phyloP scores from a whole-genome alignment of 2,329 filamentous ascomycete genomes.

The Aureobasidium sp. region DNA sequence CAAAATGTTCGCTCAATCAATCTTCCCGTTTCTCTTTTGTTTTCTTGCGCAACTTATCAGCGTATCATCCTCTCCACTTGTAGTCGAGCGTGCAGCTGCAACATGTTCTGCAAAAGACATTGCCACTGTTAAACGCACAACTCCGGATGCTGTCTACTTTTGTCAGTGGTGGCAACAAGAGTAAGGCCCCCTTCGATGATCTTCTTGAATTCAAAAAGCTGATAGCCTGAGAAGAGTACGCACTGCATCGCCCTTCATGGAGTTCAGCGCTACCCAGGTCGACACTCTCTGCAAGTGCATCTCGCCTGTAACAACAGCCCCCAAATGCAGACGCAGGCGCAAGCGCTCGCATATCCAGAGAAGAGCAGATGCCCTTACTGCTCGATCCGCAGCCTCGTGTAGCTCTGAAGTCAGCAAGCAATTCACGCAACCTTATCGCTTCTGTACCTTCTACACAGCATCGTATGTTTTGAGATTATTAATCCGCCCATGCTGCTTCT shows the following conservation, averaged over 20 bases:
- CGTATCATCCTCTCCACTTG: constrained; percentile 7
- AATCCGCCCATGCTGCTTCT: not conserved
- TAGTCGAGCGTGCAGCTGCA: constrained; percentile 5
- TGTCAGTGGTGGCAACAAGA: constrained; percentile 16
- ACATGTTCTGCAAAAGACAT: constrained; percentile 15
- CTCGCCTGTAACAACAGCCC: not conserved
- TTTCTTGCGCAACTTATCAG: not conserved
- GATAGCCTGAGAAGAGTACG: not conserved
- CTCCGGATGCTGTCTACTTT: constrained; percentile 3
- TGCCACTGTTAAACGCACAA: constrained; percentile 9
- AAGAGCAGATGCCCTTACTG: not conserved
- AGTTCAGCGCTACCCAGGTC: constrained; percentile 5
- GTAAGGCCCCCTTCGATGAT: not conserved
- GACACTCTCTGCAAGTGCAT: constrained; percentile 16
- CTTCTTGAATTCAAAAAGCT: not conserved
- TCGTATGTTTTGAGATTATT: not conserved
- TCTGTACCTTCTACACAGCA: constrained; percentile 9
- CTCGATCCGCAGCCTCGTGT: constrained; percentile 5
- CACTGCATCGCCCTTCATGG: constrained; percentile 6
- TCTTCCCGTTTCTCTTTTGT: not conserved
- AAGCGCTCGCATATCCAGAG: not conserved
- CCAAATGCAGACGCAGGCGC: constrained; percentile 10
- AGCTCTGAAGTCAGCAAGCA: constrained; percentile 6
- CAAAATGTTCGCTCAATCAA: not conserved
- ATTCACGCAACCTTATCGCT: constrained; percentile 8